These are phyloP conservation scores for Penicillium psychrofluorescens DNA, from an alignment of 495 filamentous ascomycete species.

Conservation along the genomic window DNA sequence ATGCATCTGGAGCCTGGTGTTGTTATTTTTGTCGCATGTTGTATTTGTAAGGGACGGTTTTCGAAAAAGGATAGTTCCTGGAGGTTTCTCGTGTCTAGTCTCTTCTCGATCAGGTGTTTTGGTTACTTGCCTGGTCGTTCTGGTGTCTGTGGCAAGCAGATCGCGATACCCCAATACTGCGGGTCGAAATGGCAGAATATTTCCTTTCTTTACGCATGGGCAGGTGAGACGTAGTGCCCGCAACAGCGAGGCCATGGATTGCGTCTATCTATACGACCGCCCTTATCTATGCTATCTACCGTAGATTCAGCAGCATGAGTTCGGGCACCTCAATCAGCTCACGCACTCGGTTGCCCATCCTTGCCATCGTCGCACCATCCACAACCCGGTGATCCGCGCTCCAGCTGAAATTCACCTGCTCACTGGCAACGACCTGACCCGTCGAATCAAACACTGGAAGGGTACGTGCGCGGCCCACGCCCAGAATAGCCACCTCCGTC, in stretches of 20 bases:
- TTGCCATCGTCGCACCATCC: conserved; percentile 89
- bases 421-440: conserved; percentile 84
- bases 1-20: too few relatives aligned
- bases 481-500: conserved; percentile 85
- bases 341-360: conserved; percentile 74
- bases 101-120: too few relatives aligned
- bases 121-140: too few relatives aligned
- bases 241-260: too few relatives aligned
- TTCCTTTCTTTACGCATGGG: background rate
- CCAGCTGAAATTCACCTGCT: conserved; percentile 90
- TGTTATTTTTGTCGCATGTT: too few relatives aligned
- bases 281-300: conserved; percentile 18
- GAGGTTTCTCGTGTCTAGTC: too few relatives aligned
- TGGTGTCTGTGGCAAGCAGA: too few relatives aligned
- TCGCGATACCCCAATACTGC: background rate
- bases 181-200: background rate
- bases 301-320: conserved; percentile 59
- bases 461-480: conserved; percentile 70
- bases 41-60: too few relatives aligned
- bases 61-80: too few relatives aligned
- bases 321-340: conserved; percentile 75
- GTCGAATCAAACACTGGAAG: conserved; percentile 67
- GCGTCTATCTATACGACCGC: background rate
- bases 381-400: conserved; percentile 93
- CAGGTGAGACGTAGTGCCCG: too few relatives aligned